Evolutionary conservation across 2,329 filamentous ascomycete species (phyloP).

Genomic region (Gaeumannomyces tritici): DNA sequence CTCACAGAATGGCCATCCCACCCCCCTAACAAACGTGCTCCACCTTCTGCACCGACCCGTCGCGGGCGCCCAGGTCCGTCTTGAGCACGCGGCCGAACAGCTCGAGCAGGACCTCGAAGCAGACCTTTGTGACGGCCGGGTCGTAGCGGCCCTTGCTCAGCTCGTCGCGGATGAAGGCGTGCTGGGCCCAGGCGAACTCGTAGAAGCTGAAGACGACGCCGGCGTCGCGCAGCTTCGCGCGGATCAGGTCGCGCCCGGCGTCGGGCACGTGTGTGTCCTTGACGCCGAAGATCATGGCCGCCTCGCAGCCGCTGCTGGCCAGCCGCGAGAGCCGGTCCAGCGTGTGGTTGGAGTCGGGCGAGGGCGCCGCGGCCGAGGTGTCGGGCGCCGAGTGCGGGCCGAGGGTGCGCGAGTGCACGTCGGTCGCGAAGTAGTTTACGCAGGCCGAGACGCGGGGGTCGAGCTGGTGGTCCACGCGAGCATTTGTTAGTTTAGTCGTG

Average conservation of each 20-base stretch:
- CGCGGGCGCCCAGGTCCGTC: slow-evolving; percentile 63
- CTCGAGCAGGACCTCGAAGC: slow-evolving; percentile 85
- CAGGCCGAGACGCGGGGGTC: slow-evolving; percentile 68
- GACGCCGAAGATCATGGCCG: slow-evolving; percentile 86
- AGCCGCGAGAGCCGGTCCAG: slow-evolving; percentile 52
- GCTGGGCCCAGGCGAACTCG: slow-evolving; percentile 88
- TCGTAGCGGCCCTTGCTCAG: slow-evolving; percentile 91
- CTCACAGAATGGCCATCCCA: too few species aligned
- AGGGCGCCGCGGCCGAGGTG: slow-evolving; percentile 25
- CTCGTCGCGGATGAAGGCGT: slow-evolving; percentile 91
- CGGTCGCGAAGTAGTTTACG: slow-evolving; percentile 87
- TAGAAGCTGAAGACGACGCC: slow-evolving; percentile 72
- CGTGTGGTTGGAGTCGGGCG: slow-evolving; percentile 35
- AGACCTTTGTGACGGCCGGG: slow-evolving; percentile 74
- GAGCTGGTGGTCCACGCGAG: too few species aligned
- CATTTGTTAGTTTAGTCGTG: too few species aligned
- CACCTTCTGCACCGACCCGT: slow-evolving; percentile 49
- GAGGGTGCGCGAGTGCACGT: slow-evolving; percentile 72
- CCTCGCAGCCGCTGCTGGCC: slow-evolving; percentile 48
- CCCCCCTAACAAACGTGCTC: slow-evolving; percentile 60
- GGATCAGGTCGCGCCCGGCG: slow-evolving; percentile 72
- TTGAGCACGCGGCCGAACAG: slow-evolving; percentile 71
- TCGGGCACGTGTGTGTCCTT: slow-evolving; percentile 85
- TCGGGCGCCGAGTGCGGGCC: slow-evolving; percentile 48
- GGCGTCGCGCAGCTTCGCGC: slow-evolving; percentile 68